A percentile compares a stretch with the other conserved stretches of the same genome.
Conservation (phyloP, 768 basidiomycete species). For the Serendipita sp. region DNA sequence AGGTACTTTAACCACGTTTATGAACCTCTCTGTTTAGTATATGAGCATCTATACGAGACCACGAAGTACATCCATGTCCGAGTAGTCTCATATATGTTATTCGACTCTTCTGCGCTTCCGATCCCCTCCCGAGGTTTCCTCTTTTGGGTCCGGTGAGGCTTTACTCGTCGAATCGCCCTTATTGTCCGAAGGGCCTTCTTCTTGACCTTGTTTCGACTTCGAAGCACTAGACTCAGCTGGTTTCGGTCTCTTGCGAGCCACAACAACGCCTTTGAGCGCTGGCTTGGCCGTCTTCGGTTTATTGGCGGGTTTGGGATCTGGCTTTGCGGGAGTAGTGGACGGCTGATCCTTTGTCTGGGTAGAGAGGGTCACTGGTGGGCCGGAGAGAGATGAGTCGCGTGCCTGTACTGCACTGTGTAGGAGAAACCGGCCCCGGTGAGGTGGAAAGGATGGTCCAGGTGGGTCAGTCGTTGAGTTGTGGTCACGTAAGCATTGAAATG, state of each 20-base stretch:
- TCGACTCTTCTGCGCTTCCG: background rate
- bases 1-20: no score
- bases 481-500: background rate
- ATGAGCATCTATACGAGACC: no score
- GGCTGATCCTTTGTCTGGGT: background rate
- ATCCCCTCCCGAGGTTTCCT: background rate
- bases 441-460: no score
- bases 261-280: background rate
- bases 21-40: no score
- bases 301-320: background rate
- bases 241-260: background rate
- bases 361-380: background rate
- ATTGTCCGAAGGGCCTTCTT: background rate
- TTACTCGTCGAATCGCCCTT: background rate
- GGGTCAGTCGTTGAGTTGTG: no score
- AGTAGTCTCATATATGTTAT: background rate
- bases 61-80: no score
- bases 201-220: background rate
- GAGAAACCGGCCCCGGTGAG: no score
- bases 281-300: background rate
- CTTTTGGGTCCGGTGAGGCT: background rate
- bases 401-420: slow-evolving; percentile 3
- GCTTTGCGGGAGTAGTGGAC: background rate
- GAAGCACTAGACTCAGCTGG: background rate
- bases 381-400: background rate